A percentile compares a stretch with the other conserved stretches of the same genome.
Evolutionary conservation across 2,329 filamentous ascomycete genomes (phyloP).

Genomic region (Paecilomyces dactylethromorphus): DNA sequence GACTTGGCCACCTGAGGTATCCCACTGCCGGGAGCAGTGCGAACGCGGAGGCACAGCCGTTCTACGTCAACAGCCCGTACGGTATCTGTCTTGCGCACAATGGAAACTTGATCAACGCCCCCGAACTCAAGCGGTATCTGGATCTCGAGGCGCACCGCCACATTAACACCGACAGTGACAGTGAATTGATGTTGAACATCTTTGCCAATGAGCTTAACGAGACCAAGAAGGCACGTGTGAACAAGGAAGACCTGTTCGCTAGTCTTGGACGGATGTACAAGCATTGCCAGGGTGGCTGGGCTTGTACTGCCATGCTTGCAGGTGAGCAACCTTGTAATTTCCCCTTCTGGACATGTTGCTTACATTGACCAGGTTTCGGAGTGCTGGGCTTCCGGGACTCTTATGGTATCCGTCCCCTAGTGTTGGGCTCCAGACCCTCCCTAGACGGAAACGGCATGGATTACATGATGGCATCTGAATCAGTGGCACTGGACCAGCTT

Average conservation of each 20-base stretch:
- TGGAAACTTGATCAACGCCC: conserved; percentile 79
- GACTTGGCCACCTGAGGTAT: conserved; percentile 78
- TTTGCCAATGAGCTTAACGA: conserved; percentile 77
- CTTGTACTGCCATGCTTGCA: conserved; percentile 75
- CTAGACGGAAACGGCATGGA: conserved; percentile 60
- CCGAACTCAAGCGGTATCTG: conserved; percentile 62
- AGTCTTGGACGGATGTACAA: conserved; percentile 66
- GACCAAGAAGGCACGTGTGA: conserved; percentile 74
- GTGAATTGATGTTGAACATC: conserved; percentile 80
- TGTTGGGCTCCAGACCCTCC: conserved; percentile 68
- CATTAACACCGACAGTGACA: conserved; percentile 86
- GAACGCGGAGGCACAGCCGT: conserved; percentile 83
- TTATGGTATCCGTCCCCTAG: conserved; percentile 76
- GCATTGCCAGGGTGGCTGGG: conserved; percentile 67
- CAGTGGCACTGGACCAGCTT: conserved; percentile 72
- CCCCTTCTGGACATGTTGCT: conserved; percentile 6
- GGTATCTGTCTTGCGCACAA: conserved; percentile 79
- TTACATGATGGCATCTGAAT: conserved; percentile 90
- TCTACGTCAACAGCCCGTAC: conserved; percentile 84
- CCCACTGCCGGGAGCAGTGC: conserved; percentile 80
- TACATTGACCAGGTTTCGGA: conserved; percentile 54
- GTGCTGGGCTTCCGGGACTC: conserved; percentile 73
- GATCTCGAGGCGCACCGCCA: conserved; percentile 75
- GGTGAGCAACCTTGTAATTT: conserved; percentile 33
- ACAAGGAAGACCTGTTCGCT: conserved; percentile 69